These are phyloP conservation scores for Takakia lepidozioides DNA, from an alignment of 225 moss, liverwort and hornwort species.

Conservation along the genomic window DNA sequence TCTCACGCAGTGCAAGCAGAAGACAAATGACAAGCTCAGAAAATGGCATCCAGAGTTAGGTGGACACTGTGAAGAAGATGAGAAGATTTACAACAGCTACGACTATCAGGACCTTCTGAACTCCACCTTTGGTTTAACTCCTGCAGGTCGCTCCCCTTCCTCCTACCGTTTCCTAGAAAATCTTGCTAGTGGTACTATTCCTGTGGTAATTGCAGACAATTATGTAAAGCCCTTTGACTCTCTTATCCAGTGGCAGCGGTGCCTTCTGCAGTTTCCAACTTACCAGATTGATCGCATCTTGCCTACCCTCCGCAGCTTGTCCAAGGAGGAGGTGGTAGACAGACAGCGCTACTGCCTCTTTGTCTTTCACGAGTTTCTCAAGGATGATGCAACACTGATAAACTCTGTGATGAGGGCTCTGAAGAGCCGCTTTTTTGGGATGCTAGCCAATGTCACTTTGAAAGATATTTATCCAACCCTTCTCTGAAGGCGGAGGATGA, in stretches of 20 bases:
- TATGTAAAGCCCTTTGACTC: conserved; percentile 64
- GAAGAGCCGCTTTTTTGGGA: conserved; percentile 1
- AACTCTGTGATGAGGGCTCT: background rate
- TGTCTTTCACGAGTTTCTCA: conserved; percentile 2
- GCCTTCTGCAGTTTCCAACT: conserved; percentile 57
- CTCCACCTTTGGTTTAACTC: conserved; percentile 54
- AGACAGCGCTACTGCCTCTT: conserved; percentile 39
- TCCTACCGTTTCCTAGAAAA: conserved; percentile 66
- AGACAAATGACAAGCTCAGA: conserved; percentile 44
- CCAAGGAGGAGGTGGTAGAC: conserved; percentile 37
- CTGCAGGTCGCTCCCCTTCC: conserved; percentile 57
- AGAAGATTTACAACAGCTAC: conserved; percentile 25
- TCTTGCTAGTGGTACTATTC: conserved; percentile 52
- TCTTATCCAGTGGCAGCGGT: conserved; percentile 56
- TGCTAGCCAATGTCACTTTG: background rate
- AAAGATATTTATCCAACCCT: background rate
- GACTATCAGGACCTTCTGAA: conserved; percentile 49
- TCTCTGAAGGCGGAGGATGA: too few species aligned
- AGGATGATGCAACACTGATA: conserved; percentile 1
- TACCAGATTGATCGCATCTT: conserved; percentile 45
- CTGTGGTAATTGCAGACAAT: conserved; percentile 59
- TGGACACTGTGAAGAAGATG: conserved; percentile 44
- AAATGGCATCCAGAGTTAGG: conserved; percentile 47
- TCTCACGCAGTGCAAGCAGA: conserved; percentile 27
- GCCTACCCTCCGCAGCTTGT: conserved; percentile 38